A percentile compares a stretch with the other conserved stretches of the same genome.
Conservation (phyloP, 2,329 filamentous ascomycete genomes). For the Colletotrichum lindemuthianum region DNA sequence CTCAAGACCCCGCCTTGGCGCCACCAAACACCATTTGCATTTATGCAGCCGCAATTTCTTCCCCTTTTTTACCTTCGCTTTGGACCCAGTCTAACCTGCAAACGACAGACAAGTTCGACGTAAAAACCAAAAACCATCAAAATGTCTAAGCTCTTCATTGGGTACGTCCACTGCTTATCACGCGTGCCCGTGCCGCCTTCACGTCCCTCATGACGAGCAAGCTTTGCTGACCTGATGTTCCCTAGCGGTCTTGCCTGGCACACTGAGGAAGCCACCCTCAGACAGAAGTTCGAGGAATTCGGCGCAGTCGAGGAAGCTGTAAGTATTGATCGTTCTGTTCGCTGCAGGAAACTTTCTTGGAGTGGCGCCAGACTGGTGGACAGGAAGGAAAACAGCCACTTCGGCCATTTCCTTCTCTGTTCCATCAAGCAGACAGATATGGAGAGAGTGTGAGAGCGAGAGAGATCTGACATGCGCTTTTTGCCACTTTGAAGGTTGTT, state of each 20-base stretch:
- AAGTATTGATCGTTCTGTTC: conserved; percentile 56
- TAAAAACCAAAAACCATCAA: conserved; percentile 40
- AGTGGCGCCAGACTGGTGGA: conserved; percentile 2
- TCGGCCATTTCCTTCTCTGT: conserved; percentile 1
- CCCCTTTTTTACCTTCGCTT: conserved; percentile 9
- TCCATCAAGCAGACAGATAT: conserved; percentile 1
- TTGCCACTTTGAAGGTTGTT: conserved; percentile 73
- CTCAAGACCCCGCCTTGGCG: conserved; percentile 26
- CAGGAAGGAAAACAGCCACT: conserved; percentile 16
- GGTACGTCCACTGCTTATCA: conserved; percentile 66
- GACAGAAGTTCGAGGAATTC: conserved; percentile 92
- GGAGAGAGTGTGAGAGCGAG: conserved; percentile 6
- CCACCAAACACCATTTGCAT: conserved; percentile 26
- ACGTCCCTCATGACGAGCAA: background rate
- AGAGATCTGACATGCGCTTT: conserved; percentile 37
- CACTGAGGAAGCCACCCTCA: conserved; percentile 88
- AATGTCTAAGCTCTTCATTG: conserved; percentile 96
- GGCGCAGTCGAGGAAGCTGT: conserved; percentile 95
- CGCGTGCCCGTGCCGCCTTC: conserved; percentile 7
- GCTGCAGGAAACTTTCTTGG: conserved; percentile 26
- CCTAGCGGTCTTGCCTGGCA: conserved; percentile 95
- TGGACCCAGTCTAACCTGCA: conserved; percentile 18
- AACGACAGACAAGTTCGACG: conserved; percentile 11
- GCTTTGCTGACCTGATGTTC: conserved; percentile 28
- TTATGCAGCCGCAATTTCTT: conserved; percentile 29